Conservation (phyloP, 441 rosid genomes). For the Gossypium schwendimanii region DNA sequence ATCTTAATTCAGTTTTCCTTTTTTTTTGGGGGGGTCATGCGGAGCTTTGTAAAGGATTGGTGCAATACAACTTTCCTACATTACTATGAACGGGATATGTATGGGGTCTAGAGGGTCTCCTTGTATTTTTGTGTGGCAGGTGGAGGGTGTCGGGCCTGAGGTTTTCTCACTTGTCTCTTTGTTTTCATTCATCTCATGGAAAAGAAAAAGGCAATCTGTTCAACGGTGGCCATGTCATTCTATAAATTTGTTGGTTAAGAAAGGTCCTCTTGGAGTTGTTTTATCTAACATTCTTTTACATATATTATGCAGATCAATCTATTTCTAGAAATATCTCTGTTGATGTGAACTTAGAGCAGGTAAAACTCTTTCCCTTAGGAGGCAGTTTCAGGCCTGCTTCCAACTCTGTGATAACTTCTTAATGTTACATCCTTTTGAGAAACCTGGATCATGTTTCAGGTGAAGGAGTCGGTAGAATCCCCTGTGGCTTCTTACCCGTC, state of each 20-base stretch:
- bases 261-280: neutral
- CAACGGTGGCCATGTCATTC: neutral
- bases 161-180: neutral
- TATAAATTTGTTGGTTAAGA: neutral
- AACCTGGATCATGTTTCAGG: conserved; percentile 32
- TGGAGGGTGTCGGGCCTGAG: neutral
- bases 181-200: neutral
- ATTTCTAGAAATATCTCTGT: conserved; percentile 51
- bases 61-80: neutral
- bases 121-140: neutral
- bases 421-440: conserved; percentile 11
- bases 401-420: conserved; percentile 11
- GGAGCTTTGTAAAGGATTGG: neutral
- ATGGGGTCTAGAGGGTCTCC: neutral
- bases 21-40: neutral
- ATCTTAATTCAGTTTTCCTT: neutral
- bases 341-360: conserved; percentile 69
- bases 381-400: neutral
- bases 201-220: neutral
- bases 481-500: conserved; percentile 37
- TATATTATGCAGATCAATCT: conserved; percentile 52
- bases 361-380: conserved; percentile 19
- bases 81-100: neutral
- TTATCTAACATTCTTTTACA: conserved; percentile 13
- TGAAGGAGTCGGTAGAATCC: conserved; percentile 41